A percentile compares a stretch with the other conserved stretches of the same genome.
Conservation (phyloP, 2,329 filamentous ascomycete species). For the Chalara sp. region DNA sequence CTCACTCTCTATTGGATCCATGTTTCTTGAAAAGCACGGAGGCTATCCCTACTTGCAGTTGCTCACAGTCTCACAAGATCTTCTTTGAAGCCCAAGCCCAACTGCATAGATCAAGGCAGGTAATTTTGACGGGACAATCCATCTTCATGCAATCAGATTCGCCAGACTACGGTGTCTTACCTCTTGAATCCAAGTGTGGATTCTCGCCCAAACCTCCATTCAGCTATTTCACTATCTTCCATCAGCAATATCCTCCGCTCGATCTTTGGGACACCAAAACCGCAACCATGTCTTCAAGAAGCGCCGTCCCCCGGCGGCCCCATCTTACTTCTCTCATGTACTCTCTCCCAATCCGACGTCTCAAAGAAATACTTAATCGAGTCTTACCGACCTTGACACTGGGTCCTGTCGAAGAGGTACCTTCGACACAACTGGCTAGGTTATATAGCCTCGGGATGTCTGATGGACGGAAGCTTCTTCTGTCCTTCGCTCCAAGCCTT, state of each 20-base stretch:
- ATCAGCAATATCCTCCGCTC: not conserved
- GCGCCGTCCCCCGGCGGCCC: constrained; percentile 16
- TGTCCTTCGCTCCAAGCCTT: constrained; percentile 23
- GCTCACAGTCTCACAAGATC: too few species aligned
- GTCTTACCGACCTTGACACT: constrained; percentile 20
- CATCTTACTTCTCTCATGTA: constrained; percentile 23
- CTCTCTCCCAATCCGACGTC: constrained; percentile 21
- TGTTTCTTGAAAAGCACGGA: too few species aligned
- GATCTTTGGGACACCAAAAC: not conserved
- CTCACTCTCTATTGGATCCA: too few species aligned
- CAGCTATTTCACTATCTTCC: not conserved
- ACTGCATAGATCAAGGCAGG: too few species aligned
- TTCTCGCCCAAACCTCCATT: not conserved
- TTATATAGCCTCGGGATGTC: constrained; percentile 26
- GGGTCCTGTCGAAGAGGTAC: constrained; percentile 22
- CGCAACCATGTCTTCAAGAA: constrained; percentile 18
- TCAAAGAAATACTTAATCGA: constrained; percentile 24
- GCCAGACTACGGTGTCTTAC: not conserved
- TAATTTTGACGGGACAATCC: not conserved
- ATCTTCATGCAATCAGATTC: not conserved
- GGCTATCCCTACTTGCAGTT: too few species aligned
- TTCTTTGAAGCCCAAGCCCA: too few species aligned
- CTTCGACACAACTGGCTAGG: constrained; percentile 24
- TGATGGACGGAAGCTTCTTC: constrained; percentile 20
- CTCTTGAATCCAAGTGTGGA: not conserved